Percentiles rank a stretch among this genome's conserved stretches.
phyloP scores from a whole-genome alignment of 148 eudicot genomes.

The Chenopodium berlandieri region DNA sequence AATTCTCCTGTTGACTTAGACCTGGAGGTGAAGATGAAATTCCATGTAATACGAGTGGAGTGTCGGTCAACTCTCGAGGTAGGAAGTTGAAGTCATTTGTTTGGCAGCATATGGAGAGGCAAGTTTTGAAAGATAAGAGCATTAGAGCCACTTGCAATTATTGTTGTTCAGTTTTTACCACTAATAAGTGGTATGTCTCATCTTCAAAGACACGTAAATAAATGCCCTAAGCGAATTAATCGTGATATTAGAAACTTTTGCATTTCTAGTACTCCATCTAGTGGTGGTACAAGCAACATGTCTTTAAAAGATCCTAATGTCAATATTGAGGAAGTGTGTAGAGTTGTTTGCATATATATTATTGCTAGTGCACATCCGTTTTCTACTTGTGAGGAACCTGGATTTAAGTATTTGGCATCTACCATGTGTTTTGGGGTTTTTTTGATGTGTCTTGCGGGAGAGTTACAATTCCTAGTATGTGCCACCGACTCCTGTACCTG shows the following conservation, averaged over 20 bases:
- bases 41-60: not conserved
- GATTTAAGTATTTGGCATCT: too few relatives aligned
- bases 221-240: not conserved
- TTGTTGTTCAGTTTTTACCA: not conserved
- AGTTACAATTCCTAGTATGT: too few relatives aligned
- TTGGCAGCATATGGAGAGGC: not conserved
- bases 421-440: too few relatives aligned
- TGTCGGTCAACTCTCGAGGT: not conserved
- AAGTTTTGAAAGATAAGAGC: not conserved
- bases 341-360: not conserved
- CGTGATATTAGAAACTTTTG: not conserved
- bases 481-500: too few relatives aligned
- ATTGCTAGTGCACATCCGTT: slow-evolving; percentile 4
- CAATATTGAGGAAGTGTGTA: slow-evolving; percentile 9
- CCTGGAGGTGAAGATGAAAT: not conserved
- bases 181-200: slow-evolving; percentile 6
- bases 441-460: too few relatives aligned
- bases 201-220: not conserved
- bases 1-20: not conserved
- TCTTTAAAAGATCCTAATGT: too few relatives aligned
- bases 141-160: not conserved
- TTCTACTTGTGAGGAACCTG: not conserved
- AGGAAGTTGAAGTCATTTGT: not conserved
- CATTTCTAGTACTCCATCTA: not conserved
- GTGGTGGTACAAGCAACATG: too few relatives aligned